A percentile compares a stretch with the other conserved stretches of the same genome.
Evolutionary conservation across 2,329 filamentous ascomycete species (phyloP).

Genomic region (Xylariaceae sp.): DNA sequence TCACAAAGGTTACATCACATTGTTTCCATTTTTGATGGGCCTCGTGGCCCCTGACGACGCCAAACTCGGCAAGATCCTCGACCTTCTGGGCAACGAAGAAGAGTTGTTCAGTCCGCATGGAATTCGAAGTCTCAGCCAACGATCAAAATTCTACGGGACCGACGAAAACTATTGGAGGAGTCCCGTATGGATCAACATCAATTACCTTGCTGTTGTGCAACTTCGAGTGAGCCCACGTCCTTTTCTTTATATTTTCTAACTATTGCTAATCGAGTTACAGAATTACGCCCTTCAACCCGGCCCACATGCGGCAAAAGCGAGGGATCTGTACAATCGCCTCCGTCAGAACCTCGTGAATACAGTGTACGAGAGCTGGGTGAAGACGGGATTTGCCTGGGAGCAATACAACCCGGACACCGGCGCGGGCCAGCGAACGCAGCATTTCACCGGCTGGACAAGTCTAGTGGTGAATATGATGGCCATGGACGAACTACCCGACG

Average conservation of each 20-base stretch:
- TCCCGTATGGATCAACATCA: conserved; percentile 94
- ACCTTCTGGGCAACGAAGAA: conserved; percentile 73
- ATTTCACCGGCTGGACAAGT: conserved; percentile 99
- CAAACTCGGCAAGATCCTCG: conserved; percentile 68
- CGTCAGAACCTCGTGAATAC: conserved; percentile 84
- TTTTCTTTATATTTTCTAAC: neutral
- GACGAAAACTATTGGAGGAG: conserved; percentile 97
- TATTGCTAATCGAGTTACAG: conserved; percentile 36
- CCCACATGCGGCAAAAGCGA: conserved; percentile 64
- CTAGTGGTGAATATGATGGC: conserved; percentile 96
- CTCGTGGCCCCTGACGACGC: conserved; percentile 70
- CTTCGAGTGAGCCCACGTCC: conserved; percentile 59
- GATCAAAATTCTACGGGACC: conserved; percentile 78
- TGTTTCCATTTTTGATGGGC: conserved; percentile 88
- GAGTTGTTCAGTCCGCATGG: conserved; percentile 89
- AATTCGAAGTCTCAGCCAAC: conserved; percentile 83
- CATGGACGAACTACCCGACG: conserved; percentile 66
- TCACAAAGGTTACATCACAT: conserved; percentile 92
- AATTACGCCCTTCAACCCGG: conserved; percentile 62
- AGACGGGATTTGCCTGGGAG: conserved; percentile 97
- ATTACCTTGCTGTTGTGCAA: conserved; percentile 78
- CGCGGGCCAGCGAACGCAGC: conserved; percentile 88
- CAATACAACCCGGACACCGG: conserved; percentile 96
- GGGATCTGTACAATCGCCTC: conserved; percentile 69
- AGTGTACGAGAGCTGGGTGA: conserved; percentile 80